Conservation (phyloP, 2,329 filamentous ascomycete genomes). For the Cladosporium colombiae region DNA sequence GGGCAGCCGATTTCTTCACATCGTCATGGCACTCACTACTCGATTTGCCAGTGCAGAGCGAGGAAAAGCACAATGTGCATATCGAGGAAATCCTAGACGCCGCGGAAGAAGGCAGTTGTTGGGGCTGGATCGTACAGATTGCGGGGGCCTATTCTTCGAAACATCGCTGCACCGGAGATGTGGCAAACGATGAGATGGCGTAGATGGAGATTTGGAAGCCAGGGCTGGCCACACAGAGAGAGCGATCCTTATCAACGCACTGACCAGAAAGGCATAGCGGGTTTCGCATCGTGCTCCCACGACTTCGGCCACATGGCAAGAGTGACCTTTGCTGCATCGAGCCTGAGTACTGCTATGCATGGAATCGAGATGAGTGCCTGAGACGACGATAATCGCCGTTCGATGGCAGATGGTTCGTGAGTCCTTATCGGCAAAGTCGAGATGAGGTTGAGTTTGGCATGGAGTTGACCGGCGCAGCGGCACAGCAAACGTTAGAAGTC, state of each 20-base stretch:
- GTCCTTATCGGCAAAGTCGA: slow-evolving; percentile 15
- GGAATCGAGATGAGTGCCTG: neutral
- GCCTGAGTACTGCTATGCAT: neutral
- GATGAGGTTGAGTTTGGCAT: slow-evolving; percentile 18
- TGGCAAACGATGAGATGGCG: slow-evolving; percentile 2
- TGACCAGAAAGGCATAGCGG: slow-evolving; percentile 17
- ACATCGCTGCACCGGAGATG: neutral
- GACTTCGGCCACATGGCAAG: neutral
- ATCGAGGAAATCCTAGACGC: neutral
- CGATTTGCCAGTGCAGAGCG: slow-evolving; percentile 8
- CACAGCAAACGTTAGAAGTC: slow-evolving; percentile 1
- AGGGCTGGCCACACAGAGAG: slow-evolving; percentile 15
- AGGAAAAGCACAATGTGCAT: slow-evolving; percentile 8
- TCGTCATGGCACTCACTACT: slow-evolving; percentile 1
- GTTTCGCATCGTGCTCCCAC: neutral
- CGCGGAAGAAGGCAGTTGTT: slow-evolving; percentile 15
- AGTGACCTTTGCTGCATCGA: neutral
- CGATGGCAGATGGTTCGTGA: neutral
- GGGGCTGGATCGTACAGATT: neutral
- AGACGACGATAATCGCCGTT: neutral
- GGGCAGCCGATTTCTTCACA: neutral
- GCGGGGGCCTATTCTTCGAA: slow-evolving; percentile 3
- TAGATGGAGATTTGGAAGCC: slow-evolving; percentile 4
- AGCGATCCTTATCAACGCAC: slow-evolving; percentile 16
- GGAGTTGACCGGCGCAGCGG: neutral